A percentile compares a stretch with the other conserved stretches of the same genome.
Evolutionary conservation across 768 basidiomycete genomes (phyloP).

Genomic region (Favolaschia claudopus): DNA sequence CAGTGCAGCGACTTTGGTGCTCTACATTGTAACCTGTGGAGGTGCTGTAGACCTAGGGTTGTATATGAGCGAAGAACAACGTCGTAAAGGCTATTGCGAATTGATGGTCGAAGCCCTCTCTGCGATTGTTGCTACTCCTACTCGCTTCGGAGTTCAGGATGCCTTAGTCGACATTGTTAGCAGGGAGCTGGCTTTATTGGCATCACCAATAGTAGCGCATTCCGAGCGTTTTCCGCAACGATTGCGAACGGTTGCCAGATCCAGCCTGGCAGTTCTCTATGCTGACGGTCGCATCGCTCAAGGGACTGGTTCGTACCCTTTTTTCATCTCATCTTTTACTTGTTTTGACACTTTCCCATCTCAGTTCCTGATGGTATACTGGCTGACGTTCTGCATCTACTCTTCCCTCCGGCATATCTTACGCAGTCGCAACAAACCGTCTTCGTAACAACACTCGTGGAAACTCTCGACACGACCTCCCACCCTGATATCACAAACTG

Average conservation of each 20-base stretch:
- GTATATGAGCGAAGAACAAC: conserved; percentile 38
- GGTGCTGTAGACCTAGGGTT: conserved; percentile 33
- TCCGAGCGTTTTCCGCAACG: conserved; percentile 37
- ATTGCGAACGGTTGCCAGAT: conserved; percentile 36
- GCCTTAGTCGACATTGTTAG: conserved; percentile 40
- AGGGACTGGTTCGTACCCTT: conserved; percentile 22
- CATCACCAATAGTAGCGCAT: conserved; percentile 38
- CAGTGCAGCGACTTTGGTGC: conserved; percentile 39
- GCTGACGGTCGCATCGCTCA: conserved; percentile 42
- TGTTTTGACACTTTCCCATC: neutral
- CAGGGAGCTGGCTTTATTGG: conserved; percentile 42
- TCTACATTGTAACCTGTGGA: conserved; percentile 39
- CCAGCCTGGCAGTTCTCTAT: conserved; percentile 46
- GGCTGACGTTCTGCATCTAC: conserved; percentile 46
- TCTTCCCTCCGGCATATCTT: conserved; percentile 40
- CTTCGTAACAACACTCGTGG: conserved; percentile 40
- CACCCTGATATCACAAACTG: conserved; percentile 43
- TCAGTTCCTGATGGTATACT: conserved; percentile 39
- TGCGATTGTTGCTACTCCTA: conserved; percentile 38
- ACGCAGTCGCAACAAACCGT: conserved; percentile 32
- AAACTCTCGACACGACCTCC: conserved; percentile 37
- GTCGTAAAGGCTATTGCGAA: conserved; percentile 39
- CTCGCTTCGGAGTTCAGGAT: conserved; percentile 40
- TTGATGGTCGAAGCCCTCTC: conserved; percentile 44
- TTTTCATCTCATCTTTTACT: neutral